These are phyloP conservation scores for Hypoxylon lenormandii DNA, from an alignment of 495 filamentous ascomycete species.

Conservation along the genomic window DNA sequence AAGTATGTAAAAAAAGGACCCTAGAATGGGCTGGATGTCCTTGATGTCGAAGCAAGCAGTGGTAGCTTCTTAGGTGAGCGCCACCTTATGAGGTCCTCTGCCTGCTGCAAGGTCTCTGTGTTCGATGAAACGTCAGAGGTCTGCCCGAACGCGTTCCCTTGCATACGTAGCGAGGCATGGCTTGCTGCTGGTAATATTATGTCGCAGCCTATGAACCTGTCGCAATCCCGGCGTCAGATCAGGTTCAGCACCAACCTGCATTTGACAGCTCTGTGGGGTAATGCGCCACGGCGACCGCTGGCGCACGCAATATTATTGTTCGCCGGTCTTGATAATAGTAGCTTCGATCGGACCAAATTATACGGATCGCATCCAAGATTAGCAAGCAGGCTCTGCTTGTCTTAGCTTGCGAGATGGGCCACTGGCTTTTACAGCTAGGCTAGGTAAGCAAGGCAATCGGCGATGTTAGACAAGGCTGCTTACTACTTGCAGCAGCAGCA, in stretches of 20 bases:
- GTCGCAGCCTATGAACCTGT: conserved; percentile 36
- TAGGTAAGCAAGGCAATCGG: background rate
- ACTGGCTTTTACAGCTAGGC: background rate
- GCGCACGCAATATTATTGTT: conserved; percentile 32
- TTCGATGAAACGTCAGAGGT: conserved; percentile 36
- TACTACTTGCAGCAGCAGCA: background rate
- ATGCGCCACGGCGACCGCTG: conserved; percentile 36
- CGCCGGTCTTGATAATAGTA: conserved; percentile 16
- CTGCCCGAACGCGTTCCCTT: conserved; percentile 39
- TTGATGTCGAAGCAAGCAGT: conserved; percentile 26
- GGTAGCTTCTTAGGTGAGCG: conserved; percentile 25
- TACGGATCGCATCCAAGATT: conserved; percentile 14
- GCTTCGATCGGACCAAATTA: conserved; percentile 12
- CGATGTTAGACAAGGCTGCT: conserved; percentile 8
- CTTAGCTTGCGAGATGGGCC: conserved; percentile 5
- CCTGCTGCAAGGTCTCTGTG: conserved; percentile 36
- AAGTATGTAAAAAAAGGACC: background rate
- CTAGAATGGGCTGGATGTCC: conserved; percentile 28
- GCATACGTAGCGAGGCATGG: conserved; percentile 39
- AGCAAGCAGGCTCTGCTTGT: conserved; percentile 5
- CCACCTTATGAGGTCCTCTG: conserved; percentile 20
- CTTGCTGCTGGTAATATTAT: conserved; percentile 34
- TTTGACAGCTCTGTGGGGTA: conserved; percentile 49
- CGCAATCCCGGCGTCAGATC: conserved; percentile 32
- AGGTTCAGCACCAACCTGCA: conserved; percentile 43